Evolutionary conservation across 768 basidiomycete genomes (phyloP).

Genomic region (Termitomyces sp.): DNA sequence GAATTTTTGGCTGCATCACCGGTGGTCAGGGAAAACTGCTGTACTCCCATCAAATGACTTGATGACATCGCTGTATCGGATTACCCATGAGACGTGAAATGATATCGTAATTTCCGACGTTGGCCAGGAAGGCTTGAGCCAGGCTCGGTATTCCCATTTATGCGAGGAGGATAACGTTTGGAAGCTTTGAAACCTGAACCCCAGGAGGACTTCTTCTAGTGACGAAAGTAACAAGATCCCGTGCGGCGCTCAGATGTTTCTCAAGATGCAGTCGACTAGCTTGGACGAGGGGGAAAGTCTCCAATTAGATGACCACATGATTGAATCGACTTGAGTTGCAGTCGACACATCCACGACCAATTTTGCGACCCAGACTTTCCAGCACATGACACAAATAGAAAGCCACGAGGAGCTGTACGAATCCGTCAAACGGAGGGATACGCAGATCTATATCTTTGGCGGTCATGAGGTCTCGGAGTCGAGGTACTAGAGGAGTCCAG

Average conservation of each 20-base stretch:
- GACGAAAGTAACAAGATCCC: slow-evolving; percentile 21
- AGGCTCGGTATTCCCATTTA: slow-evolving; percentile 19
- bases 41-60: slow-evolving; percentile 18
- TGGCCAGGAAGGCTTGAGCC: slow-evolving; percentile 22
- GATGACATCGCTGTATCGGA: slow-evolving; percentile 25
- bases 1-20: neutral
- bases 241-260: slow-evolving; percentile 11
- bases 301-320: slow-evolving; percentile 18
- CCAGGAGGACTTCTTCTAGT: slow-evolving; percentile 26
- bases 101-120: slow-evolving; percentile 22
- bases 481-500: slow-evolving; percentile 23
- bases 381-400: slow-evolving; percentile 25
- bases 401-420: slow-evolving; percentile 25
- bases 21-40: neutral
- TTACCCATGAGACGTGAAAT: slow-evolving; percentile 27
- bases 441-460: slow-evolving; percentile 14
- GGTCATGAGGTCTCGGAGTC: slow-evolving; percentile 17
- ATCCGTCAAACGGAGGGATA: slow-evolving; percentile 23
- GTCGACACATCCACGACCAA: slow-evolving; percentile 30
- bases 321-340: slow-evolving; percentile 24
- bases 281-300: slow-evolving; percentile 17
- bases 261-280: slow-evolving; percentile 23
- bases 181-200: slow-evolving; percentile 21
- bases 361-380: slow-evolving; percentile 21
- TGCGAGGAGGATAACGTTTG: slow-evolving; percentile 16